Base-by-base conservation (phyloP, 768 basidiomycete species). In the Agrocybe pediades region DNA sequence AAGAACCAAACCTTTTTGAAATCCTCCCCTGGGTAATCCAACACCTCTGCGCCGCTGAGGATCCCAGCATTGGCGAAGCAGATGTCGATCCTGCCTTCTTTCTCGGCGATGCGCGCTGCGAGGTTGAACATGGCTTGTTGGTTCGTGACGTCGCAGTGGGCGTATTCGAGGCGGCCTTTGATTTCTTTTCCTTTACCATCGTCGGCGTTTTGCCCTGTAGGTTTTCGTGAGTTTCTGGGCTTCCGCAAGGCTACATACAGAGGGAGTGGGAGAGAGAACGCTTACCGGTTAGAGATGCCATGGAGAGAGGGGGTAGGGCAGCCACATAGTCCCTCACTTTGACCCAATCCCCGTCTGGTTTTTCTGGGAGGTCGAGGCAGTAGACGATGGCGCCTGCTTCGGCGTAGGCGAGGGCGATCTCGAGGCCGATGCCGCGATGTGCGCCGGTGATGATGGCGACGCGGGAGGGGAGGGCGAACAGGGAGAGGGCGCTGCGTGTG, bases 1-100 rank as follows among this genome's bases (percentile, higher is more conserved):
- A n/a, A 3, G 9, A 26, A 46, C 45, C 62, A 43, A 43, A 83
- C 85, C 64, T 86, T 79, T 54, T 74, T 68, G 57, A 85, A 88
- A 46, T 83, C 74, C 29, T 77, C 71, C 9, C 68, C 84, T 3
- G 80, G 71, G 60, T 84, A 86, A 26, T 86, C 80, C 61, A 86
- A 62, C 49, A 82, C 83, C 21, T 79, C 78, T 21, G 58, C 75
- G 43, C 76, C 59, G 2, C 70, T 71, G 59, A 85, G 59, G 42
- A 88, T 79, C 8, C 87, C 88, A 25, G 88, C 87, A 20, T 84
- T 84, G 0, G 86, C 86, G 45, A 88, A 65, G 56, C 85, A 86
- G 16, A 84, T 71, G 62, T 90, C 87, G 60, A 90, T 65, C 50
- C 85, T 70, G 0, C 81, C 81, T 56, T 88, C 86, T 62, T 74